These are phyloP conservation scores for Mycena capillaripes DNA, from an alignment of 768 basidiomycete genomes.

Conservation along the genomic window DNA sequence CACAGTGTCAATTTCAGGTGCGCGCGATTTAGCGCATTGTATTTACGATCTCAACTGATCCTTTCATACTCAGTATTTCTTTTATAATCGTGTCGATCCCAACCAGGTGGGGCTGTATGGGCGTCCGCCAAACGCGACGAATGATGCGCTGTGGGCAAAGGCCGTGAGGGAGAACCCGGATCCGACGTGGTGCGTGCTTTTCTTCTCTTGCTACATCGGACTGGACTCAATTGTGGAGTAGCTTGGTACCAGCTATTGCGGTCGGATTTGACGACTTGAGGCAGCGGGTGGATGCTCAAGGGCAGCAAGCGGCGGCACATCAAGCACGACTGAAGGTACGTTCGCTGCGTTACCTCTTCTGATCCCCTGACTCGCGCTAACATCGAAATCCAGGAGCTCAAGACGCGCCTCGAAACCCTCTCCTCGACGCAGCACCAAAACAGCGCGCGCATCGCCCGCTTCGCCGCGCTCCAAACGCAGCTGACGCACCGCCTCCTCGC, in stretches of 20 bases:
- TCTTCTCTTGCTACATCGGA: not conserved
- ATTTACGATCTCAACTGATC: not conserved
- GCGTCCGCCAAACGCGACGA: too few species aligned
- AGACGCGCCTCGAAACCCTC: conserved; percentile 72
- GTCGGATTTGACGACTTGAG: conserved; percentile 87
- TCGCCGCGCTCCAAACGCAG: conserved; percentile 74
- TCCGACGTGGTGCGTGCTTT: not conserved
- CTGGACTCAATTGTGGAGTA: not conserved
- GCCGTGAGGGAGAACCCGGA: conserved; percentile 5
- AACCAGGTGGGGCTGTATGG: conserved; percentile 76
- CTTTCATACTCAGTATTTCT: conserved; percentile 68
- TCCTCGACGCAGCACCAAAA: conserved; percentile 75
- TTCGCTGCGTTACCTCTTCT: not conserved
- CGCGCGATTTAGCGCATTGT: conserved; percentile 40
- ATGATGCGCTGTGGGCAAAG: not conserved
- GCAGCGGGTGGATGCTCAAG: conserved; percentile 83
- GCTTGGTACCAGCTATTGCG: conserved; percentile 59
- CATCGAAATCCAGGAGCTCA: conserved; percentile 66
- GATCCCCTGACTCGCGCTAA: not conserved
- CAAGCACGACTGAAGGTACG: conserved; percentile 71
- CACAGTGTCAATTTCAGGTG: too few species aligned
- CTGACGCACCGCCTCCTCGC: conserved; percentile 77
- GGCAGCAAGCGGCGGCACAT: conserved; percentile 71
- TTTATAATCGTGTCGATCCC: conserved; percentile 91
- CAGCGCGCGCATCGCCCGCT: conserved; percentile 74